These are phyloP conservation scores for Colletotrichum destructivum DNA, from an alignment of 2,329 filamentous ascomycete genomes.

Conservation along the genomic window DNA sequence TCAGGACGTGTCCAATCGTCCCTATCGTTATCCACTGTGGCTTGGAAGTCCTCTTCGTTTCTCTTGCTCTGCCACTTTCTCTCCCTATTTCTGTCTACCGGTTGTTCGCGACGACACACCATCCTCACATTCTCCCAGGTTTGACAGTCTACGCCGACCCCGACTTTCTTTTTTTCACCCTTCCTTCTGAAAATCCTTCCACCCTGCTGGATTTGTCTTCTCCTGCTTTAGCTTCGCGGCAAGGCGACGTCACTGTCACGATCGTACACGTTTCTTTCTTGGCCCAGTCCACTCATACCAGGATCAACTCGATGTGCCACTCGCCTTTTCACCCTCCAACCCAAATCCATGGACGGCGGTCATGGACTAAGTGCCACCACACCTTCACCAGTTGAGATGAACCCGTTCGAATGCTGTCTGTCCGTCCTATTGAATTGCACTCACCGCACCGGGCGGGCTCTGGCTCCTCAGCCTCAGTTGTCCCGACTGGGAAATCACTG, in stretches of 20 bases:
- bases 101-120: not conserved
- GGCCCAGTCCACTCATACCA: slow-evolving; percentile 22
- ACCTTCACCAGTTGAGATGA: slow-evolving; percentile 31
- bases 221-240: slow-evolving; percentile 20
- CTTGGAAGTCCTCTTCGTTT: not conserved
- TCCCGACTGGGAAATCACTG: slow-evolving; percentile 33
- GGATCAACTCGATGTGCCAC: not conserved
- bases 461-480: slow-evolving; percentile 36
- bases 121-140: not conserved
- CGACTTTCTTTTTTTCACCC: slow-evolving; percentile 12
- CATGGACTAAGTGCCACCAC: not conserved
- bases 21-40: slow-evolving; percentile 3
- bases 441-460: slow-evolving; percentile 11
- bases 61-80: too few relatives aligned
- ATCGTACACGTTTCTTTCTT: slow-evolving; percentile 30
- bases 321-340: not conserved
- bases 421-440: slow-evolving; percentile 11
- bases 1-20: too few relatives aligned
- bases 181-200: slow-evolving; percentile 20
- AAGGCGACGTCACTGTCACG: slow-evolving; percentile 30
- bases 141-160: not conserved
- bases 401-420: slow-evolving; percentile 10
- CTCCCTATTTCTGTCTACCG: too few relatives aligned
- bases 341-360: not conserved
- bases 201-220: slow-evolving; percentile 15